Percentiles rank a stretch among this genome's conserved stretches.
These are phyloP conservation scores for Sordaria brevicollis DNA, from an alignment of 495 filamentous ascomycete species.

Conservation along the genomic window DNA sequence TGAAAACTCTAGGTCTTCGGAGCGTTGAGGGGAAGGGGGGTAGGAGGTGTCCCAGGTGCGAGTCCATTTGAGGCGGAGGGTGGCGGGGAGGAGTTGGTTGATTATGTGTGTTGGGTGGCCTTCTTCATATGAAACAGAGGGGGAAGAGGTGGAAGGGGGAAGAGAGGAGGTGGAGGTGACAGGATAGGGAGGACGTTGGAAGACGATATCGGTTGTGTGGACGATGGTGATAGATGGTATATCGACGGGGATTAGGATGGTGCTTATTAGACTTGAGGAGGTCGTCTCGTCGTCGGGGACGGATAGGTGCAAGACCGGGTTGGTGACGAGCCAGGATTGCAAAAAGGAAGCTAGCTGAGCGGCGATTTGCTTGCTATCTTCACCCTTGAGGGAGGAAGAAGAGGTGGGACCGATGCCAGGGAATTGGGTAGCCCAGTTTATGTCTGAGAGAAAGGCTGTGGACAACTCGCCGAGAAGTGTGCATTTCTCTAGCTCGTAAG, in stretches of 20 bases:
- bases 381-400: background rate
- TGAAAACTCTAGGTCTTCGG: slow-evolving; percentile 59
- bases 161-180: slow-evolving; percentile 9
- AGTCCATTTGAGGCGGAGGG: slow-evolving; percentile 65
- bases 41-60: slow-evolving; percentile 57
- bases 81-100: slow-evolving; percentile 61
- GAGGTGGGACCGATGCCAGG: slow-evolving; percentile 28
- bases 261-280: slow-evolving; percentile 23
- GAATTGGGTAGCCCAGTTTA: slow-evolving; percentile 34
- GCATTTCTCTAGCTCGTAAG: slow-evolving; percentile 49
- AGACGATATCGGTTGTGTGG: slow-evolving; percentile 66
- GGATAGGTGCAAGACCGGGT: slow-evolving; percentile 25
- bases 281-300: background rate
- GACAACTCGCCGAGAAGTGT: slow-evolving; percentile 41
- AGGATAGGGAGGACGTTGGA: slow-evolving; percentile 29
- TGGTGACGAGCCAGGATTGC: slow-evolving; percentile 23
- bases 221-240: slow-evolving; percentile 80
- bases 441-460: slow-evolving; percentile 26
- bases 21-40: slow-evolving; percentile 20
- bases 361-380: slow-evolving; percentile 13
- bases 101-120: slow-evolving; percentile 39
- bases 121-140: slow-evolving; percentile 6
- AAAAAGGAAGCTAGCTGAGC: slow-evolving; percentile 24
- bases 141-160: slow-evolving; percentile 2
- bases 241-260: slow-evolving; percentile 66